These are phyloP conservation scores for Pseudophaeomoniella oleicola DNA, from an alignment of 2,329 filamentous ascomycete species.

Conservation along the genomic window DNA sequence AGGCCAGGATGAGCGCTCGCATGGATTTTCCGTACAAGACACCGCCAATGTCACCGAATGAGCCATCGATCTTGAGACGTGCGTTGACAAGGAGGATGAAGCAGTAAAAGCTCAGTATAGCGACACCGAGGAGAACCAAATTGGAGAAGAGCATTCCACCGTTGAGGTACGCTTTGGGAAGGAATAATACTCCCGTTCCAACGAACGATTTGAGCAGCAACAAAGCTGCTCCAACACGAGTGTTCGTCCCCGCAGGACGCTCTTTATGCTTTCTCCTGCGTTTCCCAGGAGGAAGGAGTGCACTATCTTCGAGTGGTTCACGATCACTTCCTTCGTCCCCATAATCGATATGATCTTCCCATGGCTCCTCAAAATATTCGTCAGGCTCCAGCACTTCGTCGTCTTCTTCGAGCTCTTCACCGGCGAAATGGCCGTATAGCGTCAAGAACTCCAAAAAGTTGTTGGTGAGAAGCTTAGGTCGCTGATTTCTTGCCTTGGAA, in stretches of 20 bases:
- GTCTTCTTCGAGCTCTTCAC: slow-evolving; percentile 91
- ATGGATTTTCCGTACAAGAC: slow-evolving; percentile 84
- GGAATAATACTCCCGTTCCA: slow-evolving; percentile 84
- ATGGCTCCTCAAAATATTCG: slow-evolving; percentile 75
- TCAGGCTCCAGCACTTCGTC: slow-evolving; percentile 77
- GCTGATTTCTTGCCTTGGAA: slow-evolving; percentile 16
- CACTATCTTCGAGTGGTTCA: slow-evolving; percentile 77
- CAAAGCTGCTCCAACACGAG: slow-evolving; percentile 64
- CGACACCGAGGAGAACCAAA: slow-evolving; percentile 71
- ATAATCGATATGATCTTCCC: slow-evolving; percentile 35
- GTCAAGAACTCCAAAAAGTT: slow-evolving; percentile 94
- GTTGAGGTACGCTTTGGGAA: slow-evolving; percentile 85
- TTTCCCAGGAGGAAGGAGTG: slow-evolving; percentile 56
- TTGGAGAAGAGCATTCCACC: slow-evolving; percentile 97
- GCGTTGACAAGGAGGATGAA: slow-evolving; percentile 88
- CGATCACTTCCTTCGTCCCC: slow-evolving; percentile 43
- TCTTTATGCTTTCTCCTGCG: slow-evolving; percentile 63
- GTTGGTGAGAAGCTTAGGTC: slow-evolving; percentile 61
- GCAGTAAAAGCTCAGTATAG: slow-evolving; percentile 85
- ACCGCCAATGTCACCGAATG: slow-evolving; percentile 93
- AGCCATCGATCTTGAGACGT: slow-evolving; percentile 73
- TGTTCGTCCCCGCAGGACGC: slow-evolving; percentile 59
- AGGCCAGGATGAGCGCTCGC: slow-evolving; percentile 71
- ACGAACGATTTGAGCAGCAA: slow-evolving; percentile 95
- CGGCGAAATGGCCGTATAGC: slow-evolving; percentile 92